Base-by-base conservation (phyloP, 73 alveolate species). In the Loxodes magnus region DNA sequence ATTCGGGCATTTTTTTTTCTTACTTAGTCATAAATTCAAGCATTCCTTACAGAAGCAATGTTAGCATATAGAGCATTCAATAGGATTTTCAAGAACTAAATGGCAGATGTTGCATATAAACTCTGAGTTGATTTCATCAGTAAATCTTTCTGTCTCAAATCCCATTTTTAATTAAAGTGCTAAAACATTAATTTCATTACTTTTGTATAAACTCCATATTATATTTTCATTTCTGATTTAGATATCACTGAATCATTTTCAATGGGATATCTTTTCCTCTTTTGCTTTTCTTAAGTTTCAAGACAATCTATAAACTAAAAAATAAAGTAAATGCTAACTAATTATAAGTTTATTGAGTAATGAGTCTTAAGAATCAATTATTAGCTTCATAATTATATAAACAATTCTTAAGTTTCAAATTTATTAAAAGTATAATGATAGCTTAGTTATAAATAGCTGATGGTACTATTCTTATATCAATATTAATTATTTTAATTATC, bases 91-190 rank as follows among this genome's bases (percentile, higher is more conserved):
- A n/a, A 46, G 59, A 24, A 46, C 59, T 16, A 25, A 37, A 25
- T 9, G 28, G 59, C 59, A 46, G 14, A 46, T 46, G n/a, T 16
- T 10, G 59, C 59, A 46, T 38, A 43, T 10, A 22, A 4, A 43
- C 15, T 38, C 41, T 26, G 12, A 16, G 21, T 43, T 57, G 3
- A 57, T 9, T 1, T 57, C 21, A 35, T 37, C 37, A 38, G n/a
- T n/a, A 51, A 50, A 43, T 23, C 59, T 43, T 19, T 42, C 41
- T 7, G 10, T 23, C 5, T n/a, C 63, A 9, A 6, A 49, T 19
- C 52, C 69, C 63, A 57, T 57, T 43, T 43, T 43, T 25, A 34
- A 43, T 6, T 43, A n/a, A n/a, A n/a, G n/a, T n/a, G n/a, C n/a
- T n/a, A n/a, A n/a, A n/a, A n/a, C n/a, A n/a, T n/a, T n/a, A n/a